phyloP scores from a whole-genome alignment of 768 basidiomycete genomes.

The Lactarius sp. region DNA sequence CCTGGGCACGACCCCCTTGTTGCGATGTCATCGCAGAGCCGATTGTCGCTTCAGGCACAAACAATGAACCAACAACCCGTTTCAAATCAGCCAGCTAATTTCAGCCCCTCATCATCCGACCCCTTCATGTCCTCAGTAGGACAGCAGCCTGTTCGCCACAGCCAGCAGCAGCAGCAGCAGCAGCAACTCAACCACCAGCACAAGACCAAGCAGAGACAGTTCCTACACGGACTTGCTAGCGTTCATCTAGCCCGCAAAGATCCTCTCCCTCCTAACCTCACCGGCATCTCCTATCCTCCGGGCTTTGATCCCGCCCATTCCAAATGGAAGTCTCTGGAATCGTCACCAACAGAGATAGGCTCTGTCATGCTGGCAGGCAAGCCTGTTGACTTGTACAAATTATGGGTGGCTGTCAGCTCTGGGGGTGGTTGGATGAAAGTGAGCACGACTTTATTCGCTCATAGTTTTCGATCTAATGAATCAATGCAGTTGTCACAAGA shows the following conservation, averaged over 20 bases:
- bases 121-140: constrained; percentile 31
- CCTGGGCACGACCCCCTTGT: constrained; percentile 30
- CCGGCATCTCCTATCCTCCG: constrained; percentile 50
- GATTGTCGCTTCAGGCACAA: constrained; percentile 26
- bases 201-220: constrained; percentile 54
- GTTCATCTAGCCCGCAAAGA: constrained; percentile 51
- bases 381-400: constrained; percentile 70
- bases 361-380: constrained; percentile 64
- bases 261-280: constrained; percentile 75
- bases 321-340: constrained; percentile 62
- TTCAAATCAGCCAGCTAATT: constrained; percentile 12
- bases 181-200: constrained; percentile 33
- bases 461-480: background rate
- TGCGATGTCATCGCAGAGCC: constrained; percentile 24
- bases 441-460: constrained; percentile 28
- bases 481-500: constrained; percentile 22
- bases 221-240: constrained; percentile 55
- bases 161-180: constrained; percentile 34
- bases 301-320: constrained; percentile 60
- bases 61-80: constrained; percentile 42
- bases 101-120: constrained; percentile 22
- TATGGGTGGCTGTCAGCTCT: constrained; percentile 60
- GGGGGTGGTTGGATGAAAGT: constrained; percentile 61
- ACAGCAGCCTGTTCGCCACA: constrained; percentile 33
- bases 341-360: constrained; percentile 52